Percentiles rank a stretch among this genome's conserved stretches.
Conservation (phyloP, 805 yeast species). For the Brettanomyces nanus region DNA sequence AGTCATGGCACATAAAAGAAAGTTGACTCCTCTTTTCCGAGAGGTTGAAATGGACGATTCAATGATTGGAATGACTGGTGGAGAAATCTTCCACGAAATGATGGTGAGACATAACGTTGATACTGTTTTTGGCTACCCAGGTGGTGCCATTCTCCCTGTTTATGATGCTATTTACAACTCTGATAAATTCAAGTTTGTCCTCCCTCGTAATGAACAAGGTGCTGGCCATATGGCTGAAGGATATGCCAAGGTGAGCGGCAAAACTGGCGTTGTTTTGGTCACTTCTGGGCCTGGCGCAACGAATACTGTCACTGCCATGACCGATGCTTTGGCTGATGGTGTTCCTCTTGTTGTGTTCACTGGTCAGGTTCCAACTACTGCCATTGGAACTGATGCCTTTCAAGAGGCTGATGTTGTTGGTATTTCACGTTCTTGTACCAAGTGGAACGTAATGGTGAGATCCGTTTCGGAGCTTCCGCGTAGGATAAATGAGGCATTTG, state of each 20-base stretch:
- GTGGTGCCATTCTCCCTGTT: constrained; percentile 97
- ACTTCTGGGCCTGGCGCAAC: constrained; percentile 99
- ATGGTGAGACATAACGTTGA: constrained; percentile 94
- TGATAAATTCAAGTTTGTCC: constrained; percentile 76
- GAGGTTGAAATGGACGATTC: constrained; percentile 52
- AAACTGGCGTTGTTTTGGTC: constrained; percentile 95
- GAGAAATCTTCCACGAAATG: constrained; percentile 98
- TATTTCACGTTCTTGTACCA: constrained; percentile 93
- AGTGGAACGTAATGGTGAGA: constrained; percentile 99
- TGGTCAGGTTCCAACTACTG: constrained; percentile 93
- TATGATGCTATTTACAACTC: constrained; percentile 95
- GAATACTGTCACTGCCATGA: constrained; percentile 96
- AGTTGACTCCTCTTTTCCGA: constrained; percentile 13
- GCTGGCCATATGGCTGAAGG: constrained; percentile 99
- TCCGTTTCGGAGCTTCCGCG: constrained; percentile 89
- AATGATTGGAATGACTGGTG: constrained; percentile 94
- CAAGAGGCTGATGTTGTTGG: constrained; percentile 99
- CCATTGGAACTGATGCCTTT: constrained; percentile 98
- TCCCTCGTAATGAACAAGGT: constrained; percentile 98
- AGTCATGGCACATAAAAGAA: constrained; percentile 11
- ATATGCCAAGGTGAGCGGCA: constrained; percentile 90
- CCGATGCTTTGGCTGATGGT: constrained; percentile 96
- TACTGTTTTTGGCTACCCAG: constrained; percentile 95
- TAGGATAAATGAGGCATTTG: constrained; percentile 95
- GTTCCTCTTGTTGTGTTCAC: constrained; percentile 94